These are phyloP conservation scores for carrot (Daucus carota) DNA, from an alignment of 129 eudicot species.

Conservation along the genomic window DNA sequence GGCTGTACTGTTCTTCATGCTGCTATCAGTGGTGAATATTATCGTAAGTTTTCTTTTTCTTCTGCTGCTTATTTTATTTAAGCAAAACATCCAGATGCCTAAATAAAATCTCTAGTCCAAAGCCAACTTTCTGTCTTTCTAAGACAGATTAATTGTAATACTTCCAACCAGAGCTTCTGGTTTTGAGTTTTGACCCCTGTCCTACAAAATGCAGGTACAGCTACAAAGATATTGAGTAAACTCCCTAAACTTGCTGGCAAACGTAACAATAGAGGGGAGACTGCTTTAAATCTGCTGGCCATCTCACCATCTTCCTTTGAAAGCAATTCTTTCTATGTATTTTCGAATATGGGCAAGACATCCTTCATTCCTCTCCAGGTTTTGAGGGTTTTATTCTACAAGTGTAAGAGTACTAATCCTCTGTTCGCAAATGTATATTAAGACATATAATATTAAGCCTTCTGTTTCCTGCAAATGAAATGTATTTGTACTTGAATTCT, in stretches of 20 bases:
- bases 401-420: not conserved
- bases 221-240: not conserved
- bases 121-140: not conserved
- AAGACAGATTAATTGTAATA: not conserved
- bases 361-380: not conserved
- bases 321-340: not conserved
- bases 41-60: slow-evolving; percentile 4
- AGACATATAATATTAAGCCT: not conserved
- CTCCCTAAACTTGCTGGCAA: not conserved
- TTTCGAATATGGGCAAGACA: slow-evolving; percentile 6
- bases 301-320: not conserved
- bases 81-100: not conserved
- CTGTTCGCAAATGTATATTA: not conserved
- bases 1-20: slow-evolving; percentile 20
- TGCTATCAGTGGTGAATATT: slow-evolving; percentile 11
- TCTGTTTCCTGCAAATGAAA: not conserved
- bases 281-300: not conserved
- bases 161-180: not conserved
- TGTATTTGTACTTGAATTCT: not conserved
- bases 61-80: not conserved
- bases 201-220: not conserved
- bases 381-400: slow-evolving; percentile 1
- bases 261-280: not conserved
- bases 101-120: not conserved
- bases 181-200: not conserved